Evolutionary conservation across 176 grass and related monocot species (phyloP).

Genomic region (Sorghum bicolor): Sorghum_bicolor_NCBIv3 NC_012875.2:48816001-48816500

Average conservation of each 20-base stretch:
- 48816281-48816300: neutral
- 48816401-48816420: neutral
- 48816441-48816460: neutral
- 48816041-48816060: no score
- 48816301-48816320: neutral
- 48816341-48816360: neutral
- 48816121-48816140: no score
- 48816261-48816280: neutral
- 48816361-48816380: neutral
- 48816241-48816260: neutral
- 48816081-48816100: no score
- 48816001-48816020: neutral
- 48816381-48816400: neutral
- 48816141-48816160: no score
- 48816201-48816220: conserved; percentile 1
- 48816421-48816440: neutral
- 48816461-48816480: neutral
- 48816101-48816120: no score
- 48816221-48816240: neutral
- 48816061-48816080: no score
- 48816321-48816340: neutral
- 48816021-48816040: no score
- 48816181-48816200: no score
- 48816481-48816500: conserved; percentile 31
- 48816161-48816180: no score